A percentile compares a stretch with the other conserved stretches of the same genome.
Evolutionary conservation across 805 yeast species (phyloP).

Genomic region (Wickerhamomyces subpelliculosus): DNA sequence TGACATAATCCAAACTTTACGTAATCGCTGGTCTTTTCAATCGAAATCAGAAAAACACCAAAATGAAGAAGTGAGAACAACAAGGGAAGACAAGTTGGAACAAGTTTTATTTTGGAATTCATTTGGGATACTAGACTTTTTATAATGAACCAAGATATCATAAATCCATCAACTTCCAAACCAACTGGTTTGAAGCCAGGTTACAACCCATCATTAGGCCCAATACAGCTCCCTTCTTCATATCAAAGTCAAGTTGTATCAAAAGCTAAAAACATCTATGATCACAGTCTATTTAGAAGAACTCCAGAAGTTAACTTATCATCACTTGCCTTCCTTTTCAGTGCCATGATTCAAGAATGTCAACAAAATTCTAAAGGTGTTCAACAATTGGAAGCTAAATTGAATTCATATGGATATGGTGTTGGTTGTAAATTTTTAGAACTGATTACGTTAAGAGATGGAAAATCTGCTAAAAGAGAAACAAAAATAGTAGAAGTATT

Average conservation of each 20-base stretch:
- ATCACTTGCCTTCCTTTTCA: slow-evolving; percentile 60
- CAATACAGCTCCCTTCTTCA: slow-evolving; percentile 21
- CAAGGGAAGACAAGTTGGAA: too few relatives aligned
- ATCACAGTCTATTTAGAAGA: slow-evolving; percentile 59
- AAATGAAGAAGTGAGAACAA: too few relatives aligned
- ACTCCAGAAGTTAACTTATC: slow-evolving; percentile 61
- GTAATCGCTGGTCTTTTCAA: too few relatives aligned
- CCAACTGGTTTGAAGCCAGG: slow-evolving; percentile 13
- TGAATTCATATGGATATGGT: slow-evolving; percentile 70
- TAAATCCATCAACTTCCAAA: slow-evolving; percentile 18
- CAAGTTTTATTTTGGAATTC: too few relatives aligned
- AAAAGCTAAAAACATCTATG: slow-evolving; percentile 41
- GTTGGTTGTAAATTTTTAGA: slow-evolving; percentile 71
- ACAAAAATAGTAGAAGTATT: slow-evolving; percentile 56
- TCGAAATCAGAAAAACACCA: too few relatives aligned
- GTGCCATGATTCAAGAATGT: slow-evolving; percentile 63
- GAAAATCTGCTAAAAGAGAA: slow-evolving; percentile 61
- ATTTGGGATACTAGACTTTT: too few relatives aligned
- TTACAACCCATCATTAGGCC: slow-evolving; percentile 23
- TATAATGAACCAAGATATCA: slow-evolving; percentile 8
- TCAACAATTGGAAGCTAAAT: slow-evolving; percentile 53
- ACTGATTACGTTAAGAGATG: slow-evolving; percentile 60
- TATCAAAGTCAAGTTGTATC: slow-evolving; percentile 11
- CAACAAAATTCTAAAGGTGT: slow-evolving; percentile 59
- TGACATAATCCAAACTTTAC: too few relatives aligned